Conservation (phyloP, 805 yeast species). For the Metschnikowia chrysomelidarum region DNA sequence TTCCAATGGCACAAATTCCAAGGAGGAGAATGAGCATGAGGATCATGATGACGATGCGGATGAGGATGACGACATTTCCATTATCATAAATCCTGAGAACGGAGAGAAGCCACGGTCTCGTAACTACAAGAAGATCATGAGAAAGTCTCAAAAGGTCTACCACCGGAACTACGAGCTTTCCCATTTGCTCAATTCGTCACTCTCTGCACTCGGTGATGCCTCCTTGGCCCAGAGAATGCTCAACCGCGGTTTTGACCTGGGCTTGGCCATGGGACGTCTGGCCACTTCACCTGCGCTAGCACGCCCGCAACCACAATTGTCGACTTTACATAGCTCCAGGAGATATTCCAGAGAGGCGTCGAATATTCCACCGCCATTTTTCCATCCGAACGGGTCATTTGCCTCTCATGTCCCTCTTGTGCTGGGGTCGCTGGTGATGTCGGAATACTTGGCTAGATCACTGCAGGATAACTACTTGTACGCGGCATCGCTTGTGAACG, state of each 20-base stretch:
- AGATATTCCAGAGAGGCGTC: constrained; percentile 4
- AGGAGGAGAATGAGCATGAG: constrained; percentile 10
- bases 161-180: constrained; percentile 11
- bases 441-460: constrained; percentile 71
- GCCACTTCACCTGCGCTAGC: constrained; percentile 9
- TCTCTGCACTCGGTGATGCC: constrained; percentile 7
- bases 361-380: too few species aligned
- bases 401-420: too few species aligned
- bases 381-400: not conserved
- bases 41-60: constrained; percentile 26
- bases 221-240: not conserved
- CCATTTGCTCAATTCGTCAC: constrained; percentile 8
- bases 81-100: constrained; percentile 34
- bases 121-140: constrained; percentile 1
- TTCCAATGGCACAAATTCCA: constrained; percentile 2
- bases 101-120: constrained; percentile 1
- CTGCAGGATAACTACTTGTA: constrained; percentile 60
- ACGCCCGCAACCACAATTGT: constrained; percentile 16
- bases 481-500: constrained; percentile 21
- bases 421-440: constrained; percentile 77
- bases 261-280: not conserved
- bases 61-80: constrained; percentile 38
- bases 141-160: constrained; percentile 12
- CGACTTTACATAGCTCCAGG: constrained; percentile 5
- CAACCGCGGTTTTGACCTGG: constrained; percentile 3